Conservation (phyloP, 2,329 filamentous ascomycete genomes). For the Seiridium cupressi region DNA sequence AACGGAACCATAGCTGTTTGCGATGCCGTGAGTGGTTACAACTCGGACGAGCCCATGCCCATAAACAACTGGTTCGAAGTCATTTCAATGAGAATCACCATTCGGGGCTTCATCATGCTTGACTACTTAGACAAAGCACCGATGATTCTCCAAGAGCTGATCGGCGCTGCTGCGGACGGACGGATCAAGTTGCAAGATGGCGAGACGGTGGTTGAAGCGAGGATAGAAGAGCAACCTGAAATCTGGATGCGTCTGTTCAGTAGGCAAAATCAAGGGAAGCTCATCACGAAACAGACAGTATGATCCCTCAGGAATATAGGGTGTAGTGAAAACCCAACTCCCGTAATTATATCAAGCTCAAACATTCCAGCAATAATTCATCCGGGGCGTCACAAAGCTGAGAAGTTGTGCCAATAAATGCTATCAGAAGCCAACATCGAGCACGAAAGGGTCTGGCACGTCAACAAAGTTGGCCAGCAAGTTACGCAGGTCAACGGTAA, state of each 20-base stretch:
- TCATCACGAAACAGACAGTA: slow-evolving; percentile 21
- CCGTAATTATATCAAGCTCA: too few species aligned
- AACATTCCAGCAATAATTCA: too few species aligned
- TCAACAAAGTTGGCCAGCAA: too few species aligned
- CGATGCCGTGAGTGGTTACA: neutral
- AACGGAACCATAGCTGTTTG: neutral
- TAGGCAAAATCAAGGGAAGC: slow-evolving; percentile 24
- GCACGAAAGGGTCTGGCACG: too few species aligned
- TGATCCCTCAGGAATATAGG: too few species aligned
- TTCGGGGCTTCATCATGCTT: slow-evolving; percentile 42
- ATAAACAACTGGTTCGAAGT: slow-evolving; percentile 43
- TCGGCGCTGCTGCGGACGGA: slow-evolving; percentile 21
- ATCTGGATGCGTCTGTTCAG: slow-evolving; percentile 25
- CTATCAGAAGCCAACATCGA: too few species aligned
- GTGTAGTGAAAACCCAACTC: too few species aligned
- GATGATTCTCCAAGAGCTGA: slow-evolving; percentile 19
- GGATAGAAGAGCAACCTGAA: slow-evolving; percentile 25
- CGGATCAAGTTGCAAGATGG: slow-evolving; percentile 18
- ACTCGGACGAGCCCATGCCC: slow-evolving; percentile 13
- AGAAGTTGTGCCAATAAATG: too few species aligned
- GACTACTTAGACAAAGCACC: slow-evolving; percentile 31
- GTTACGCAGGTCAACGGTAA: too few species aligned
- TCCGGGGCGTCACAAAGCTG: too few species aligned
- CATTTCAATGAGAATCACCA: slow-evolving; percentile 35
- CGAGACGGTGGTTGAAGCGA: slow-evolving; percentile 24